Conservation (phyloP, 148 eudicot genomes). For the Chenopodium formosanum region DNA sequence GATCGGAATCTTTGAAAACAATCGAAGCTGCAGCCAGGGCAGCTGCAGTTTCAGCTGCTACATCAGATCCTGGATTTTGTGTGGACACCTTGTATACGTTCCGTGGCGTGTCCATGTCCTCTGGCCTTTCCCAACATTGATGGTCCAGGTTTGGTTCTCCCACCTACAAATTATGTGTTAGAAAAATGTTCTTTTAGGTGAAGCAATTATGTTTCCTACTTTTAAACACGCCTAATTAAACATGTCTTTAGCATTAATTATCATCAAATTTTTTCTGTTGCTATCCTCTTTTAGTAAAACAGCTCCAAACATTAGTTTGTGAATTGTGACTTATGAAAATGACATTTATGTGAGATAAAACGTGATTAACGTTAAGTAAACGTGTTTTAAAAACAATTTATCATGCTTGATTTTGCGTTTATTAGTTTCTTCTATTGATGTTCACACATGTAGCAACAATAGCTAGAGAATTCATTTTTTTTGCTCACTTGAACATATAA, state of each 20-base stretch:
- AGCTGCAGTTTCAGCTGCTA: conserved; percentile 92
- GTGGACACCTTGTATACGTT: conserved; percentile 63
- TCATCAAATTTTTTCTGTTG: background rate
- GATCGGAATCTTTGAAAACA: conserved; percentile 71
- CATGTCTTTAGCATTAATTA: background rate
- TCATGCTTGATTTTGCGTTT: background rate
- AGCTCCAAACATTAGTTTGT: background rate
- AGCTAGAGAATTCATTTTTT: background rate
- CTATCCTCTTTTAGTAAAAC: background rate
- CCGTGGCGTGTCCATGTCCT: conserved; percentile 92
- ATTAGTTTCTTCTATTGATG: no score
- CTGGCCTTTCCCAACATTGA: conserved; percentile 89
- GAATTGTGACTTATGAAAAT: conserved; percentile 8
- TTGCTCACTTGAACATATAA: conserved; percentile 69
- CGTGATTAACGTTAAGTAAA: background rate
- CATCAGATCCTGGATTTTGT: conserved; percentile 85
- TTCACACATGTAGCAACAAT: background rate
- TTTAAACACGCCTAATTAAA: background rate
- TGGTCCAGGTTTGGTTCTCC: conserved; percentile 82
- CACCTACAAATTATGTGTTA: conserved; percentile 41
- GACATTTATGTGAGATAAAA: background rate
- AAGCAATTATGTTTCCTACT: background rate
- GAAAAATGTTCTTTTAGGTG: no score
- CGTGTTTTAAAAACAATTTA: background rate
- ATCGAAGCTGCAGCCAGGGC: conserved; percentile 89